Evolutionary conservation across 2,329 filamentous ascomycete species (phyloP).

Genomic region (Penicillium sp.): DNA sequence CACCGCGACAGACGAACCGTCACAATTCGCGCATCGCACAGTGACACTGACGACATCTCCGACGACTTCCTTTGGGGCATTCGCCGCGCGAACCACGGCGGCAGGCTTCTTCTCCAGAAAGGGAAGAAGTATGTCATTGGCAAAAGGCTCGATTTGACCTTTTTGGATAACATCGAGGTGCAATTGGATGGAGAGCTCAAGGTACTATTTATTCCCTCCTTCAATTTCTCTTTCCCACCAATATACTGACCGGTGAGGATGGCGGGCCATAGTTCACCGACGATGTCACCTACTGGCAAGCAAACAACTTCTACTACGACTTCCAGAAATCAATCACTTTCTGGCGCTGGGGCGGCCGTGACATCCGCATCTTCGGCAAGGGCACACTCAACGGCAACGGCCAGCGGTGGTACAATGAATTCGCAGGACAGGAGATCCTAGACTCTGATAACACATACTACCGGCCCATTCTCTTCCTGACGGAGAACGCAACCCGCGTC

Average conservation of each 20-base stretch:
- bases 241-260: not conserved
- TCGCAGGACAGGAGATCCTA: conserved; percentile 48
- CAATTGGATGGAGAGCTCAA: conserved; percentile 63
- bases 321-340: conserved; percentile 64
- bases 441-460: conserved; percentile 61
- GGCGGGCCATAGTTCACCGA: conserved; percentile 47
- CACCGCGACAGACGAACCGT: conserved; percentile 50
- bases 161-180: conserved; percentile 62
- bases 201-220: conserved; percentile 28
- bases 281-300: conserved; percentile 55
- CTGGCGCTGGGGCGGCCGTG: conserved; percentile 67
- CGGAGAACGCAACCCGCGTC: conserved; percentile 64
- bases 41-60: conserved; percentile 62
- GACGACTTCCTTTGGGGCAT: conserved; percentile 60
- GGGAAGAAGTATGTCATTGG: conserved; percentile 63
- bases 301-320: conserved; percentile 56
- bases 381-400: conserved; percentile 63
- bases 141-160: conserved; percentile 63
- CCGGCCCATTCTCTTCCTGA: conserved; percentile 65
- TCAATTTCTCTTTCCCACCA: not conserved
- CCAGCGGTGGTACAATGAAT: conserved; percentile 56
- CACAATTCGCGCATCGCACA: conserved; percentile 58
- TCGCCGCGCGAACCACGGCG: conserved; percentile 63
- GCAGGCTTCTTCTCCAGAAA: conserved; percentile 60
- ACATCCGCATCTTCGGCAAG: conserved; percentile 65